Evolutionary conservation across 768 basidiomycete genomes (phyloP), one percentile per base, ranked within the genome.

Genomic region (Pulveroboletus sp.): DNA sequence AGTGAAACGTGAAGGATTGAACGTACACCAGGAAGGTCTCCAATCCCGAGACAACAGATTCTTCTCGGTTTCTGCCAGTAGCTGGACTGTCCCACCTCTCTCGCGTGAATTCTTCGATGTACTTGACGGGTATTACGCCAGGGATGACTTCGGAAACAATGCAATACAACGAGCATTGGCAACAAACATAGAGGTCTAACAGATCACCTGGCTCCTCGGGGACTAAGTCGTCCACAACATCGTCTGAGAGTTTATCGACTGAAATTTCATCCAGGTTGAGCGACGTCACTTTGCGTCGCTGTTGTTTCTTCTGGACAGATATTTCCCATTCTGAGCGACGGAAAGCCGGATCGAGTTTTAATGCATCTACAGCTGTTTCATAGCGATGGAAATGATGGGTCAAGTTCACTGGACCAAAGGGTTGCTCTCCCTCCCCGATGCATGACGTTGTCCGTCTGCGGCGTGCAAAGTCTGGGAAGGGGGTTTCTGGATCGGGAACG

Each of bases 341-440:
- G 54, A 74, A 76, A 9, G 86, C 81, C 10, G 83, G 81, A 13
- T 77, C 80, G 18, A 92, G 76, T 55, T 78, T 79, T 40, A 75
- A 70, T n/a, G 84, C 75, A 60, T 89, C 84, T 28, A 90, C 76
- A 2, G 86, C 85, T 53, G 74, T 78, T 44, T 75, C 74, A 57
- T 90, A 91, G 47, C 74, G 76, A 64, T 93, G 90, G 58, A 87
- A 91, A 61, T 93, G 90, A 59, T 93, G 90, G 0, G 87, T 86
- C 60, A 77, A 71, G 66, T 89, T 87, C 27, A 59, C 53, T 45
- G 53, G 69, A 41, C 57, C 77, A 49, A 74, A 76, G 0, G 73
- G 65, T 39, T 77, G 73, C n/a, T 76, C 76, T 7, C 61, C 71
- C 27, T 76, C 74, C 3, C 71, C 77, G 17, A 83, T 63, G 60